Evolutionary conservation across 345 rosid genomes (phyloP).

Genomic region (Boechera retrofracta): DNA sequence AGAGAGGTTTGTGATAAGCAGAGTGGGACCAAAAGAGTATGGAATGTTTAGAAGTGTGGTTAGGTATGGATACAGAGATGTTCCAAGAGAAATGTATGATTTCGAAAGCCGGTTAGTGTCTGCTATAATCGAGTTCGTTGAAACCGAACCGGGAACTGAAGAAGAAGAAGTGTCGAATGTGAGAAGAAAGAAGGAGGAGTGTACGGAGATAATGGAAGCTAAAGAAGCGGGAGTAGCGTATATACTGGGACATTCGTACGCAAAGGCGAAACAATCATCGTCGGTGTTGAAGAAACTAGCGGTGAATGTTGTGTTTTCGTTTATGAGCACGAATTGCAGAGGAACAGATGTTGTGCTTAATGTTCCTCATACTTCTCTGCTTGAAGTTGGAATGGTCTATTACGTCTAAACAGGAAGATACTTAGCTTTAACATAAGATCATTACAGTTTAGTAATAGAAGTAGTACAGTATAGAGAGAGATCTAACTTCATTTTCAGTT

Average conservation of each 20-base stretch:
- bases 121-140: conserved; percentile 57
- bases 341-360: conserved; percentile 68
- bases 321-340: conserved; percentile 76
- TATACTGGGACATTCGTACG: conserved; percentile 69
- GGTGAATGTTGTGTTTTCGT: conserved; percentile 60
- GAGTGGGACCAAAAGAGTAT: conserved; percentile 78
- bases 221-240: conserved; percentile 74
- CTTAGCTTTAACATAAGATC: conserved; percentile 20
- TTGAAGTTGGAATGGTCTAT: conserved; percentile 84
- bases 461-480: conserved; percentile 10
- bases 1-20: conserved; percentile 68
- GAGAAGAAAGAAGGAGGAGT: conserved; percentile 46
- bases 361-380: conserved; percentile 69
- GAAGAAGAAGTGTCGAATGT: conserved; percentile 9
- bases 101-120: conserved; percentile 68
- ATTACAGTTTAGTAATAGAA: conserved; percentile 15
- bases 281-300: conserved; percentile 66
- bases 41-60: conserved; percentile 85
- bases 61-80: conserved; percentile 84
- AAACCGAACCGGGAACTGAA: conserved; percentile 44
- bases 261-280: conserved; percentile 68
- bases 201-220: conserved; percentile 57
- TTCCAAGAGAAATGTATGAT: conserved; percentile 69
- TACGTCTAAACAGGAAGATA: conserved; percentile 45
- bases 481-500: conserved; percentile 24